Percentiles rank a stretch among this genome's conserved stretches.
phyloP scores from a whole-genome alignment of 345 rosid species.

The Citrus reticulata region DNA sequence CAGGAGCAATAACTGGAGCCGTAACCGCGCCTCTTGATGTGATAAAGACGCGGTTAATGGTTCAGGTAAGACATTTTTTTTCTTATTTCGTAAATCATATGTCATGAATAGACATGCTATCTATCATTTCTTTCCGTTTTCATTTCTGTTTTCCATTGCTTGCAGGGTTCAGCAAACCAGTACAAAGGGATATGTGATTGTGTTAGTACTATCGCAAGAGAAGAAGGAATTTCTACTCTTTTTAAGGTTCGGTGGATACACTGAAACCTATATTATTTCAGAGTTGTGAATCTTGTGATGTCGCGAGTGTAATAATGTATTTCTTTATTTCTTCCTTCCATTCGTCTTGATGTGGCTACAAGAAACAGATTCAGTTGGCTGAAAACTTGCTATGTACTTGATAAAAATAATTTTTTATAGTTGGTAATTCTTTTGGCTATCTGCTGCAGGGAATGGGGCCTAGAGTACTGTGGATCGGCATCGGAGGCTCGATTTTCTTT shows the following conservation, averaged over 20 bases:
- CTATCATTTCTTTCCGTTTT: background rate
- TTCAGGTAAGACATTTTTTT: conserved; percentile 45
- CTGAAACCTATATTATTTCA: background rate
- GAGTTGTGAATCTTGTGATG: background rate
- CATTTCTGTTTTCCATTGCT: background rate
- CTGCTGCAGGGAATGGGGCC: conserved; percentile 67
- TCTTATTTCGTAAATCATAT: background rate
- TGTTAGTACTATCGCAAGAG: conserved; percentile 48
- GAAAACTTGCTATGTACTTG: background rate
- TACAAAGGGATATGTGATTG: conserved; percentile 71
- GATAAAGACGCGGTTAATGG: conserved; percentile 73
- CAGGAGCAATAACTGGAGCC: conserved; percentile 73
- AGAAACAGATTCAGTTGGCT: background rate
- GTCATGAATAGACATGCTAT: background rate
- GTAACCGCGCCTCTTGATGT: conserved; percentile 77
- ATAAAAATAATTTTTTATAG: background rate
- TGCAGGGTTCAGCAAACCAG: conserved; percentile 58
- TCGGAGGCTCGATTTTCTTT: conserved; percentile 75
- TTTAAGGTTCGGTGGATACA: conserved; percentile 45
- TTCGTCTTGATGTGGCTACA: background rate
- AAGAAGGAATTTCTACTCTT: conserved; percentile 71
- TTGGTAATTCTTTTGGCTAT: background rate
- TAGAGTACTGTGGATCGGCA: conserved; percentile 72
- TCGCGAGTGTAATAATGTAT: background rate
- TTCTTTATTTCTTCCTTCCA: background rate